These are phyloP conservation scores for Suhomyces taliae DNA, from an alignment of 1,139 yeast species.

Conservation along the genomic window DNA sequence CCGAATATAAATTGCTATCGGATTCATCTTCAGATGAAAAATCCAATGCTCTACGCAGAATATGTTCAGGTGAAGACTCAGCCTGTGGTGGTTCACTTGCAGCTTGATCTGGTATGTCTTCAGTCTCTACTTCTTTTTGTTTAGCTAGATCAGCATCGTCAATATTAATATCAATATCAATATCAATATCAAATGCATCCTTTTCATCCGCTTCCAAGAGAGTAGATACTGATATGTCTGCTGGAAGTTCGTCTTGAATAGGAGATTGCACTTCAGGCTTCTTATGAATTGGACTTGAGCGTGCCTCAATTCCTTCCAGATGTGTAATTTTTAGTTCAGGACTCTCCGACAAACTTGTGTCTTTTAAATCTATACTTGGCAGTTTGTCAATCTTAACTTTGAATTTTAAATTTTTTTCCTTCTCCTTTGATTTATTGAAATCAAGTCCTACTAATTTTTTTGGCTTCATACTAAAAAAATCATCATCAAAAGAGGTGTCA, in stretches of 20 bases:
- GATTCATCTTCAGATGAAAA: conserved; percentile 8
- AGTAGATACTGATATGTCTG: conserved; percentile 24
- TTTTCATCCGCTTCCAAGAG: conserved; percentile 12
- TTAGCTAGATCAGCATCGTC: background rate
- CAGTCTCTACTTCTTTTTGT: background rate
- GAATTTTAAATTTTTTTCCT: too few species aligned
- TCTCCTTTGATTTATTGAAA: conserved; percentile 1
- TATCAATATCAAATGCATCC: background rate
- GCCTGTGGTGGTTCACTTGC: background rate
- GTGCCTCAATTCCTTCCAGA: background rate
- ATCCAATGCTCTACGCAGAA: conserved; percentile 1
- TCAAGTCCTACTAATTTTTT: conserved; percentile 4
- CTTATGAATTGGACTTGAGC: background rate
- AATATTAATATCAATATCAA: background rate
- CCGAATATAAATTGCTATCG: conserved; percentile 13
- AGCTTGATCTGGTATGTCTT: too few species aligned
- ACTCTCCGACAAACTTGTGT: too few species aligned
- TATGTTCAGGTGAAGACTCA: background rate
- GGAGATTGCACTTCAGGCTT: conserved; percentile 11
- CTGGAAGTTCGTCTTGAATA: conserved; percentile 17
- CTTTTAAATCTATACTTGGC: too few species aligned
- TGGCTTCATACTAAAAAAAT: conserved; percentile 9
- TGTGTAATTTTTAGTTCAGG: background rate
- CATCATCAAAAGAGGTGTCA: conserved; percentile 19
- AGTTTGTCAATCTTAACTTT: too few species aligned